Evolutionary conservation across 2,329 filamentous ascomycete genomes (phyloP), one percentile per base, ranked within the genome.

Genomic region (Stemphylium beticola): DNA sequence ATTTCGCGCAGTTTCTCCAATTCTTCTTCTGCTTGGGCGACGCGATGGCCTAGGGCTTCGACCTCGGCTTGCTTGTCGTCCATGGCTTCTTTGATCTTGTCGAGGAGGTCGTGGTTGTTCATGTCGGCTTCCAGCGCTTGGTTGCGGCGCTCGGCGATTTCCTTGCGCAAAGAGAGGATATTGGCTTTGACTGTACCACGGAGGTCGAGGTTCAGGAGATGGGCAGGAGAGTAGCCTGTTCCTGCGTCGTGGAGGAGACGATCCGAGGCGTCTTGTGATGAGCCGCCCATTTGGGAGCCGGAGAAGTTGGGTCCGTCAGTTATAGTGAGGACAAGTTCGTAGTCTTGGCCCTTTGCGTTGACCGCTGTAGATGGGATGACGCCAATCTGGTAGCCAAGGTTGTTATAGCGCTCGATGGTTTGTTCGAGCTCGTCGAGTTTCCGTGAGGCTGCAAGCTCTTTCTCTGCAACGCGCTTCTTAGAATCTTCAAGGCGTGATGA

Each of bases 11-110:
- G 93, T 77, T 91, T 92, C 70, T 97, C 92, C 72, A 96, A 96
- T 73, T 97, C 93, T 69, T 96, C 91, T 73, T 96, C 90, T 0
- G 93, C 93, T 15, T 91, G 91, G 31, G 91, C 86, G 40, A 96
- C 90, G 38, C 90, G 86, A 75, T 98, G 93, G 64, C 93, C 90
- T 14, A 99, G 81, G 3, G 92, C 90, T 73, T 97, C 93, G 15
- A 99, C 91, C 73, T 99, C 95, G 62, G 88, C 89, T 58, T 89
- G 85, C 79, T 96, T 97, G 77, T 99, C 93, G 72, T 97, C 93
- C 76, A 99, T 95, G 14, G 93, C 92, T 77, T 99, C 96, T 75
- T 95, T 95, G 74, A 97, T 93, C 64, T 90, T 91, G 74, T 98
- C 93, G 9, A 99, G 85, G 60, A 96, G 83, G 73, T 98, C 95